Evolutionary conservation across 208 protist genomes (phyloP).

Genomic region (Vickermania spadyakhi): DNA sequence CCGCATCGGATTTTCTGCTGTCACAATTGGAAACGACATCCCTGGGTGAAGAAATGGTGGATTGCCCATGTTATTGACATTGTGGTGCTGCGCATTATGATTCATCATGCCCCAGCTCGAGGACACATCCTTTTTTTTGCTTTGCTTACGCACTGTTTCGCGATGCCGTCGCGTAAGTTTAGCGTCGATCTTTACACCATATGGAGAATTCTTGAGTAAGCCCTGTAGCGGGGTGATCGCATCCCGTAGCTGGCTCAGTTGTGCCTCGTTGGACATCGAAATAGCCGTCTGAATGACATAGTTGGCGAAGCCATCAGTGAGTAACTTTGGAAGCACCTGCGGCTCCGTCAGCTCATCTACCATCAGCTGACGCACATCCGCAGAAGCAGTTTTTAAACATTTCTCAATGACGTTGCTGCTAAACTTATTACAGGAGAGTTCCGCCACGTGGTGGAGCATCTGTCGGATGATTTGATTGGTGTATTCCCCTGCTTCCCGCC

Average conservation of each 20-base stretch:
- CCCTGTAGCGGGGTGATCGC: slow-evolving; percentile 91
- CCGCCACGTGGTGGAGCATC: slow-evolving; percentile 87
- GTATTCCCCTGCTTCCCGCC: slow-evolving; percentile 29
- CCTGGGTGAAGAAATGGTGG: slow-evolving; percentile 1
- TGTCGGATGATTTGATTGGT: slow-evolving; percentile 85
- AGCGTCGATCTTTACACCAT: slow-evolving; percentile 95
- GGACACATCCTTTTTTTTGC: slow-evolving; percentile 25
- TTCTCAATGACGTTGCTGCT: slow-evolving; percentile 98
- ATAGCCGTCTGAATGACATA: slow-evolving; percentile 98
- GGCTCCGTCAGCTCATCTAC: slow-evolving; percentile 93
- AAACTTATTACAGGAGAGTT: slow-evolving; percentile 97
- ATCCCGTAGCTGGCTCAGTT: slow-evolving; percentile 91
- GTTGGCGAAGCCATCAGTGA: slow-evolving; percentile 97
- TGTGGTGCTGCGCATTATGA: slow-evolving; percentile 2
- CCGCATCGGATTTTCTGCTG: slow-evolving; percentile 31
- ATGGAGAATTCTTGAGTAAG: slow-evolving; percentile 94
- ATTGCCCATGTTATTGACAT: not conserved
- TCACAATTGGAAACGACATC: slow-evolving; percentile 17
- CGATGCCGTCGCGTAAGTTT: slow-evolving; percentile 78
- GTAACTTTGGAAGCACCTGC: slow-evolving; percentile 78
- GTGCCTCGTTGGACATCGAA: slow-evolving; percentile 74
- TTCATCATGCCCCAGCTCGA: not conserved
- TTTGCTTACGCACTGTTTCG: slow-evolving; percentile 36
- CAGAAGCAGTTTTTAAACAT: slow-evolving; percentile 88
- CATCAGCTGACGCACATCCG: slow-evolving; percentile 80